Base-by-base conservation (phyloP, 2,329 filamentous ascomycete species). In the Talaromyces amestolkiae region DNA sequence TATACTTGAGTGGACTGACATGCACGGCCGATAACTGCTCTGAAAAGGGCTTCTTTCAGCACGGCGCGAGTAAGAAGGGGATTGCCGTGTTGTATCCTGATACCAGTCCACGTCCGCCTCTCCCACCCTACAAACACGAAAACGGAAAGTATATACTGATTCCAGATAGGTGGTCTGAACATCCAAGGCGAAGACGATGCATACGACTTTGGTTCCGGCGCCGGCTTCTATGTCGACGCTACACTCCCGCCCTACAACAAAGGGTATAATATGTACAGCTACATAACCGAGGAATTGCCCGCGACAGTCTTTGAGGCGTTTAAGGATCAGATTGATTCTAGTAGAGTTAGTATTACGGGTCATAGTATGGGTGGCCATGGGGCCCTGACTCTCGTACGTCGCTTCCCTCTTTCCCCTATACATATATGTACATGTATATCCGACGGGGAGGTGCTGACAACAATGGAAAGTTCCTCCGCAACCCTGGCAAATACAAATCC, bases 291-390 rank as follows among this genome's bases (percentile, higher is more conserved):
- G 63, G 95, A 99, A 80, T 87, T 99, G n/a, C 94, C 93, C 0
- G 81, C 84, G 17, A 83, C 88, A 1, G 85, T 98, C 27, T 96
- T 93, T 78, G 78, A 79, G 35, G 84, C 86, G 31, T 96, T 93
- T 79, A 82, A 86, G 35, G 84, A 87, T 74, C 56, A 59, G 33
- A 82, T 99, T 35, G 94, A 98, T 77, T 74, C 78, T 0, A 79
- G 73, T 33, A 85, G 89, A 47, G 88, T 97, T 64, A 90, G 89
- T 78, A 95, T 99, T 73, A 92, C 91, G 47, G 95, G 95, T 6
- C 95, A 99, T 82, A 93, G 89, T 72, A 99, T 99, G 95, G 95
- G 95, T 70, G 95, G 95, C 0, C 95, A 99, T 79, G 95, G 95
- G 68, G 95, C 95, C 53, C 83, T 99, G 71, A 97, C 93, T 54